Conservation (phyloP, 2,329 filamentous ascomycete species). For the Aspergillus felis region DNA sequence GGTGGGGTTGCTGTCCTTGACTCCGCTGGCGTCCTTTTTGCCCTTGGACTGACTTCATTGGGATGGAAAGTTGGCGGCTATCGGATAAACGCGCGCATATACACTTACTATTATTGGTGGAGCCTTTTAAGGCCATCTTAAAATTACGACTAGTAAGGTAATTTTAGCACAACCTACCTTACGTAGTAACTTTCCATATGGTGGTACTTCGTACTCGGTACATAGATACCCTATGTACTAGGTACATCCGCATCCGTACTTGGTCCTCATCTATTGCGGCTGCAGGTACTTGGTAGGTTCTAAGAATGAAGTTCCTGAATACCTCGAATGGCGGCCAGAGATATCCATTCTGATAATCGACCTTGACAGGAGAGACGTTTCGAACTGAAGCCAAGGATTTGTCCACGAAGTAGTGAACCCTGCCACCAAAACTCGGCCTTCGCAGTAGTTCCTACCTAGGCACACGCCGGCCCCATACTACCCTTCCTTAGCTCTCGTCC, state of each 20-base stretch:
- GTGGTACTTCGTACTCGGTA: no score
- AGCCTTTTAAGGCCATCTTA: background rate
- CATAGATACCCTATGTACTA: no score
- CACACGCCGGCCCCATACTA: background rate
- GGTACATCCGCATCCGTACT: background rate
- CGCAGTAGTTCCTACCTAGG: background rate
- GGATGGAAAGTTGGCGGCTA: slow-evolving; percentile 1
- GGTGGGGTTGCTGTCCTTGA: background rate
- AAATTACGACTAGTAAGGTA: background rate
- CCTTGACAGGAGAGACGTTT: background rate
- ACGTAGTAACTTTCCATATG: no score
- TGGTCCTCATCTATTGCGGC: background rate
- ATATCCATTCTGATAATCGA: background rate
- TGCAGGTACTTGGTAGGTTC: background rate
- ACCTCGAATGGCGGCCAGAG: background rate
- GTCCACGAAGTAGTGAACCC: background rate
- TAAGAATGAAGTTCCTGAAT: background rate
- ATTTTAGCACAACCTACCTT: background rate
- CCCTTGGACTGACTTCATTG: slow-evolving; percentile 1
- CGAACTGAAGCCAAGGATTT: background rate
- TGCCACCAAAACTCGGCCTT: background rate
- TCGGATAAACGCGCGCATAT: slow-evolving; percentile 7
- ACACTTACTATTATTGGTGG: slow-evolving; percentile 8
- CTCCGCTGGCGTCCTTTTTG: background rate
- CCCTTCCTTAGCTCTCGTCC: slow-evolving; percentile 4